These are phyloP conservation scores for Trichophyton verrucosum DNA, from an alignment of 2,329 filamentous ascomycete genomes.

Conservation along the genomic window DNA sequence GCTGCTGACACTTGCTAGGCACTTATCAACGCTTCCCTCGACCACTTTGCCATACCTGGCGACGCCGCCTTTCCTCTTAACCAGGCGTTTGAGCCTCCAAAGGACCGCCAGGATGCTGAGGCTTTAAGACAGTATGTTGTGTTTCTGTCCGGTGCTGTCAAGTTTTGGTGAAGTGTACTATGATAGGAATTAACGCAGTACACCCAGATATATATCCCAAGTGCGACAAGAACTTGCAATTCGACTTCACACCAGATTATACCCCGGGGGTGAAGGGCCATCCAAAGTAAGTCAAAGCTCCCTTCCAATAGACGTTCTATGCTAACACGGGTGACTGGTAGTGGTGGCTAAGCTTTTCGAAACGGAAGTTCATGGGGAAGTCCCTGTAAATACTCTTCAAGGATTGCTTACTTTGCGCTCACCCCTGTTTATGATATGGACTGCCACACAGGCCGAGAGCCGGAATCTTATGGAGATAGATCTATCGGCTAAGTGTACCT, in stretches of 20 bases:
- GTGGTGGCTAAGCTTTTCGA: constrained; percentile 98
- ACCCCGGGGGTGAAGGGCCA: constrained; percentile 59
- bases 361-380: constrained; percentile 99
- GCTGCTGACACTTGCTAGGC: constrained; percentile 46
- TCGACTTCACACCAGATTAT: constrained; percentile 73
- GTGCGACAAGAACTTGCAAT: constrained; percentile 82
- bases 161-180: neutral
- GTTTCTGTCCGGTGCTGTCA: neutral
- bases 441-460: neutral
- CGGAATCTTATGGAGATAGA: neutral
- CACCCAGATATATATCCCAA: constrained; percentile 55
- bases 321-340: constrained; percentile 37
- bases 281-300: constrained; percentile 40
- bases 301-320: neutral
- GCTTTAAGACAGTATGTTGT: constrained; percentile 62
- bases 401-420: neutral
- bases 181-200: neutral
- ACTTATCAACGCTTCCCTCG: constrained; percentile 79
- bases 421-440: neutral
- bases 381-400: constrained; percentile 43
- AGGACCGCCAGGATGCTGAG: constrained; percentile 80
- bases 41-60: constrained; percentile 89
- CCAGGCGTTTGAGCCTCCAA: constrained; percentile 86
- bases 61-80: constrained; percentile 89
- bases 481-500: neutral